Percentiles rank a stretch among this genome's conserved stretches.
These are phyloP conservation scores for Colletotrichum incanum DNA, from an alignment of 2,329 filamentous ascomycete species.

Conservation along the genomic window DNA sequence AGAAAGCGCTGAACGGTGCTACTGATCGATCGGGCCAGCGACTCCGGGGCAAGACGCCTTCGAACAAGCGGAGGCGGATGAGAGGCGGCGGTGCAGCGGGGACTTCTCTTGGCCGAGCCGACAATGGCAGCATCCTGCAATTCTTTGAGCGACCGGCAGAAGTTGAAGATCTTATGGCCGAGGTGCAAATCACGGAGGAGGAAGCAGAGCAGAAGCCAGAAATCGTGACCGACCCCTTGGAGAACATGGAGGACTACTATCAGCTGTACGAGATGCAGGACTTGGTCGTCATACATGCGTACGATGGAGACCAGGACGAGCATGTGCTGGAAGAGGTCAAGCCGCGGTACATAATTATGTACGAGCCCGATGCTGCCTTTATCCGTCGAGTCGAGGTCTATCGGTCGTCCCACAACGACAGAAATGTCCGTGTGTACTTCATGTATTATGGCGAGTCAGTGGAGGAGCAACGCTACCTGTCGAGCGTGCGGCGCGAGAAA, in stretches of 20 bases:
- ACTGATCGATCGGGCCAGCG: slow-evolving; percentile 68
- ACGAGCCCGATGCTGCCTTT: slow-evolving; percentile 95
- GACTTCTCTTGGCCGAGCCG: slow-evolving; percentile 72
- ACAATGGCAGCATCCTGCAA: slow-evolving; percentile 81
- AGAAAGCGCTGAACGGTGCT: slow-evolving; percentile 80
- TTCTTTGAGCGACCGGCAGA: slow-evolving; percentile 88
- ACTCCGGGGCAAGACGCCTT: slow-evolving; percentile 76
- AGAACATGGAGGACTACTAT: slow-evolving; percentile 94
- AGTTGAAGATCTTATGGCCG: slow-evolving; percentile 85
- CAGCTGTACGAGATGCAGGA: slow-evolving; percentile 93
- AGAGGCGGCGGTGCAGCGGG: slow-evolving; percentile 81
- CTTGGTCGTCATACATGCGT: slow-evolving; percentile 90
- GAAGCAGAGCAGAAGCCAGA: slow-evolving; percentile 85
- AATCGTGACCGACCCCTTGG: slow-evolving; percentile 81
- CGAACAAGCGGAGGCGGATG: slow-evolving; percentile 88
- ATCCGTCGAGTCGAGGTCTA: slow-evolving; percentile 96
- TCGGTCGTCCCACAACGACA: slow-evolving; percentile 90
- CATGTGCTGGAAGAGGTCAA: slow-evolving; percentile 95
- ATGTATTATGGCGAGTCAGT: slow-evolving; percentile 96
- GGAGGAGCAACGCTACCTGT: slow-evolving; percentile 94
- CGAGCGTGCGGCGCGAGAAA: slow-evolving; percentile 92
- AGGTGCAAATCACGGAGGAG: slow-evolving; percentile 84
- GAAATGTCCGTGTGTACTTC: slow-evolving; percentile 94
- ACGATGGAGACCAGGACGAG: slow-evolving; percentile 96
- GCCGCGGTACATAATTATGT: slow-evolving; percentile 98